Base-by-base conservation (phyloP, 2,329 filamentous ascomycete genomes). In the Chalaropsis ovoidea region DNA sequence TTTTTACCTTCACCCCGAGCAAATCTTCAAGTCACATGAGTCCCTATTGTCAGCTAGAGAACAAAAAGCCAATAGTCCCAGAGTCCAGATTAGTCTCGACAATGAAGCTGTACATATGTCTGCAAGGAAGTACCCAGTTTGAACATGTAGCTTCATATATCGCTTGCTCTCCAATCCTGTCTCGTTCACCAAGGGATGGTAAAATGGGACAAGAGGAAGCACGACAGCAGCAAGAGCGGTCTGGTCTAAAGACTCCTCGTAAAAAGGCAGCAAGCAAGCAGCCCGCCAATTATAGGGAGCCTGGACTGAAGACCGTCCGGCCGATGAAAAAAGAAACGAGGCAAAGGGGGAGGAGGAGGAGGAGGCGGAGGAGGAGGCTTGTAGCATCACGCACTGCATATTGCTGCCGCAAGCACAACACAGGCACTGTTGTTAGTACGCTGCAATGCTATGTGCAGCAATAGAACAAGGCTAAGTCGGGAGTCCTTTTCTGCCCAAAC, bases 141-240 rank as follows among this genome's bases (percentile, higher is more conserved):
- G 17, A 58, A 13, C 17, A 11, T 35, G 31, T 8, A 39, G 31
- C 31, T 58, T 31, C 13, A 39, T 58, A 39, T 58, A 58, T 39
- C 5, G 31, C 24, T 58, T 31, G 54, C 27, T 35, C 17, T 58
- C 31, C 5, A n/a, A 17, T 31, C 54, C 54, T 58, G 54, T 5
- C 5, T 35, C 54, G n/a, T 19, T 17, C 17, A 56, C 17, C 27
- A 19, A n/a, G 19, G 24, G 49, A 31, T 15, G 49, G 45, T n/a
- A 58, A 58, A 58, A 15, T 58, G 54, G 31, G 54, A 35, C 54
- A 58, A 58, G 27, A 58, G 54, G 54, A 58, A 58, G 27, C 54
- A 35, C n/a, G 13, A 31, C 31, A 19, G 7, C 27, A 27, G 15
- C 52, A 58, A 58, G 54, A 58, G 54, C 54, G 54, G 54, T 58